Percentiles rank a stretch among this genome's conserved stretches.
phyloP scores from a whole-genome alignment of 2,329 filamentous ascomycete genomes.

The Atkinsonella hypoxylon region DNA sequence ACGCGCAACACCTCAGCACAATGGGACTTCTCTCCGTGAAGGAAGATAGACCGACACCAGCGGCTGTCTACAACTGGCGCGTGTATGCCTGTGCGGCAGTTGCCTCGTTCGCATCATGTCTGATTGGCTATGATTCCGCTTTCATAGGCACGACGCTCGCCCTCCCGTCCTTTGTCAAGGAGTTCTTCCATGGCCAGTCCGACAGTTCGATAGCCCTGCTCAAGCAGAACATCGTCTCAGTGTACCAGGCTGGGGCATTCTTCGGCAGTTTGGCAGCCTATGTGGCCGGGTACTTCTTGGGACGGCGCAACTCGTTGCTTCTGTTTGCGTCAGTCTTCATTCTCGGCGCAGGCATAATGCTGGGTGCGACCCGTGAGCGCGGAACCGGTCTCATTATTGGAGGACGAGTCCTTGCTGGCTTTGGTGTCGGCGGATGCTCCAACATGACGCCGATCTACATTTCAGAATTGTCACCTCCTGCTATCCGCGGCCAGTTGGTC shows the following conservation, averaged over 20 bases:
- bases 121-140: slow-evolving; percentile 54
- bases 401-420: slow-evolving; percentile 13
- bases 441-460: slow-evolving; percentile 14
- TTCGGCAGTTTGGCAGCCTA: slow-evolving; percentile 13
- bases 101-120: slow-evolving; percentile 44
- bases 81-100: slow-evolving; percentile 42
- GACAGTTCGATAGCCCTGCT: slow-evolving; percentile 42
- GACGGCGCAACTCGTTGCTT: slow-evolving; percentile 11
- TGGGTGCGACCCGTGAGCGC: slow-evolving; percentile 36
- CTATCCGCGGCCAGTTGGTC: slow-evolving; percentile 12
- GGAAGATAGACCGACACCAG: slow-evolving; percentile 45
- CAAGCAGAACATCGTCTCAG: slow-evolving; percentile 66
- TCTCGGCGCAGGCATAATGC: slow-evolving; percentile 10
- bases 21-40: slow-evolving; percentile 38
- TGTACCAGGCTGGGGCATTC: slow-evolving; percentile 45
- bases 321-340: slow-evolving; percentile 11
- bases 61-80: slow-evolving; percentile 48
- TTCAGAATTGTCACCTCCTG: slow-evolving; percentile 11
- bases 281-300: slow-evolving; percentile 10
- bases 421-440: slow-evolving; percentile 15
- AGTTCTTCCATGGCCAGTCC: slow-evolving; percentile 48
- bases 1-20: slow-evolving; percentile 3
- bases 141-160: slow-evolving; percentile 71
- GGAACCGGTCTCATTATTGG: slow-evolving; percentile 12
- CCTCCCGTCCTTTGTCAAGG: slow-evolving; percentile 53